Conservation (phyloP, 2,329 filamentous ascomycete species). For the Ophiostoma novo-ulmi region DNA sequence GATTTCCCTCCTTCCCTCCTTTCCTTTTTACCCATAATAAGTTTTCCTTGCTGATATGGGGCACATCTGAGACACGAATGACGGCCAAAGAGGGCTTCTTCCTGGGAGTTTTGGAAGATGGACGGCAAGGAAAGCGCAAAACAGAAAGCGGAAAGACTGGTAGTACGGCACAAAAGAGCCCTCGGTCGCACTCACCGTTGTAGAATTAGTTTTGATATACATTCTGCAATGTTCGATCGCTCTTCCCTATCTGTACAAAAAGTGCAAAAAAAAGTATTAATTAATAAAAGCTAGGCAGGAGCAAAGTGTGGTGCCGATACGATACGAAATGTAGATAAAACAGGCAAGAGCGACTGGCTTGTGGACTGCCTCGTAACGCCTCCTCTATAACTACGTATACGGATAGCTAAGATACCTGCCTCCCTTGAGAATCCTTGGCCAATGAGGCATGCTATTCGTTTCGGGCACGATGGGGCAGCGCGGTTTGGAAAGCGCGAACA, state of each 20-base stretch:
- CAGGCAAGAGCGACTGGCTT: slow-evolving; percentile 15
- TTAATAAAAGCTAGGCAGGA: not conserved
- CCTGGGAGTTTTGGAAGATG: not conserved
- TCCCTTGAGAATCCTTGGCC: slow-evolving; percentile 14
- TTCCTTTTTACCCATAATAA: not conserved
- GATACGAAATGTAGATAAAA: slow-evolving; percentile 1
- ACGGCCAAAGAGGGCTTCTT: not conserved
- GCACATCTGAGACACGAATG: slow-evolving; percentile 4
- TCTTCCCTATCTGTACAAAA: not conserved
- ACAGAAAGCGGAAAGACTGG: not conserved
- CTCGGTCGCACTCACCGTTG: not conserved
- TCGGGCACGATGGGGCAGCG: slow-evolving; percentile 15
- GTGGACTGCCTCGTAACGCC: slow-evolving; percentile 2
- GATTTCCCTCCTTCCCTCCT: not conserved
- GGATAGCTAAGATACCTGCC: not conserved
- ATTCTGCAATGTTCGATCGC: not conserved
- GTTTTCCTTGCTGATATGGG: not conserved
- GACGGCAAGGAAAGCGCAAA: slow-evolving; percentile 1
- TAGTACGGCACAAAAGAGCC: not conserved
- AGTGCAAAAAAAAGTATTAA: too few relatives aligned
- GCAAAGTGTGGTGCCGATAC: not conserved
- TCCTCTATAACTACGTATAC: not conserved
- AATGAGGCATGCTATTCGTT: slow-evolving; percentile 20
- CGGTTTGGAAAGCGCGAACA: slow-evolving; percentile 15
- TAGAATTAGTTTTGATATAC: not conserved